Percentiles rank a stretch among this genome's conserved stretches.
Evolutionary conservation across 805 yeast genomes (phyloP).

Genomic region (Saturnispora zaruensis): DNA sequence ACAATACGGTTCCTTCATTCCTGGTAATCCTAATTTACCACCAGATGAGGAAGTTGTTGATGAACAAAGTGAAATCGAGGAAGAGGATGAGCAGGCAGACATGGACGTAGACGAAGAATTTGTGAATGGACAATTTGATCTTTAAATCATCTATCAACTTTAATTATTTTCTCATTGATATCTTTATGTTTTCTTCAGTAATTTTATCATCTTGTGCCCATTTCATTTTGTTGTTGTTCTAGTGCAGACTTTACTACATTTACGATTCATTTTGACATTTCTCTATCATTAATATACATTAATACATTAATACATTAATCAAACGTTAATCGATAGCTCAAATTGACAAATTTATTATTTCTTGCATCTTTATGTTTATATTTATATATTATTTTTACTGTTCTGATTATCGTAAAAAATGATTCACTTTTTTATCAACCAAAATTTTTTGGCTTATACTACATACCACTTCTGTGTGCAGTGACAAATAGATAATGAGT

Average conservation of each 20-base stretch:
- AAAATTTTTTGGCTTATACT: background rate
- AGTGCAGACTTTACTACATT: background rate
- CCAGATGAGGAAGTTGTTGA: constrained; percentile 80
- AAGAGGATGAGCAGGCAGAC: constrained; percentile 33
- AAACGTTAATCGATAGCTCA: background rate
- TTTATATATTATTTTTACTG: background rate
- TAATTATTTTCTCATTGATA: background rate
- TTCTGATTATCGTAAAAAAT: background rate
- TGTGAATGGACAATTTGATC: constrained; percentile 84
- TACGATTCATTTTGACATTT: background rate
- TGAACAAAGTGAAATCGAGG: constrained; percentile 45
- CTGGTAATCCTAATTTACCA: constrained; percentile 71
- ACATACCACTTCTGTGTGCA: no score
- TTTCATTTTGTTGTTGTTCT: background rate
- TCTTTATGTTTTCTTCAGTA: background rate
- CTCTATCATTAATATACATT: background rate
- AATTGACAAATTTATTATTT: background rate
- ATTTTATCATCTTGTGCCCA: background rate
- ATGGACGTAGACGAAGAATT: constrained; percentile 58
- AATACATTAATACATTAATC: background rate
- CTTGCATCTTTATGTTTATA: background rate
- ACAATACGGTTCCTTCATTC: constrained; percentile 58
- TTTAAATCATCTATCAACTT: constrained; percentile 29
- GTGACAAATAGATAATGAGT: constrained; percentile 30
- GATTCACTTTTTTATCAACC: background rate